Evolutionary conservation across 768 basidiomycete genomes (phyloP).

Genomic region (Boletus coccyginus): DNA sequence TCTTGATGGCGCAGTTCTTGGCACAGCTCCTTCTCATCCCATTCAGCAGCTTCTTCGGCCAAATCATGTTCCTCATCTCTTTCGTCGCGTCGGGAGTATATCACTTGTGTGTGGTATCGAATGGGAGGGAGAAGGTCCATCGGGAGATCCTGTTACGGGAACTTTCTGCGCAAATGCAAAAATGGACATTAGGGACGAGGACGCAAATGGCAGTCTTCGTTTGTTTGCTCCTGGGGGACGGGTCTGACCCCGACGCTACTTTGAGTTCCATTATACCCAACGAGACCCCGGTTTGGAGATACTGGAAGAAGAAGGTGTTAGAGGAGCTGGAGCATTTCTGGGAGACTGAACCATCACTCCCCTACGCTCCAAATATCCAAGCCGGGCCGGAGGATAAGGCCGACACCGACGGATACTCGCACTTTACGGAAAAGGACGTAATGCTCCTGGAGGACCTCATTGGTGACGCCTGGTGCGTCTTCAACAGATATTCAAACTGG

Average conservation of each 20-base stretch:
- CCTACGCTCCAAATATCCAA: constrained; percentile 15
- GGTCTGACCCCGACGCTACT: constrained; percentile 1
- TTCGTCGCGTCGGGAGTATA: constrained; percentile 32
- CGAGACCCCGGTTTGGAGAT: constrained; percentile 26
- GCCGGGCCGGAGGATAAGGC: constrained; percentile 1
- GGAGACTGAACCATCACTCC: neutral
- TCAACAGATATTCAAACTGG: constrained; percentile 15
- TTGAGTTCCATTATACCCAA: constrained; percentile 25
- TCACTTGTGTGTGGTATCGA: constrained; percentile 29
- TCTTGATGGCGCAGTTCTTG: constrained; percentile 29
- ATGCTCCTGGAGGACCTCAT: constrained; percentile 17
- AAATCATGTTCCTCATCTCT: constrained; percentile 29
- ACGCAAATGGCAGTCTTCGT: constrained; percentile 30
- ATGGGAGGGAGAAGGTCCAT: constrained; percentile 29
- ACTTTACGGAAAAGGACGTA: constrained; percentile 4
- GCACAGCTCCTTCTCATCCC: constrained; percentile 32
- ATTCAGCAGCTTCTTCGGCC: constrained; percentile 31
- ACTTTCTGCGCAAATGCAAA: constrained; percentile 12
- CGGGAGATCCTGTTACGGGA: constrained; percentile 13
- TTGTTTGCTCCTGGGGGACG: constrained; percentile 20
- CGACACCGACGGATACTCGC: constrained; percentile 8
- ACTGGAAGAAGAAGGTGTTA: constrained; percentile 25
- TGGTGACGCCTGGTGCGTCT: constrained; percentile 23
- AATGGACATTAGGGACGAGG: constrained; percentile 19
- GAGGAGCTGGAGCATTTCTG: constrained; percentile 16